Conservation (phyloP, 1,284 basidiomycete species). For the Quambalaria eucalypti region DNA sequence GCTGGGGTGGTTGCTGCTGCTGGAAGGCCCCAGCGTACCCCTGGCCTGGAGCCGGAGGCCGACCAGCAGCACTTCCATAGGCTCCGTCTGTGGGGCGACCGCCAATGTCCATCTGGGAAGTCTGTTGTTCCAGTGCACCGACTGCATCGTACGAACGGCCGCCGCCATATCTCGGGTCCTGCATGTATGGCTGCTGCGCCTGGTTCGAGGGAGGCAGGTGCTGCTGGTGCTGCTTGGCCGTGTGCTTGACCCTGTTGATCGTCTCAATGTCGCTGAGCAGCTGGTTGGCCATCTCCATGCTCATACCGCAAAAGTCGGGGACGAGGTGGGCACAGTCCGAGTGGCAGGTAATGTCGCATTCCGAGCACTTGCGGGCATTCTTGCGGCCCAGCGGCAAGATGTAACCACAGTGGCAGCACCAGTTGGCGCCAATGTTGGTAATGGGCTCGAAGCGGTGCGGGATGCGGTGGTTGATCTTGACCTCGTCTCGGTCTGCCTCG, state of each 20-base stretch:
- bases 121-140: constrained; percentile 26
- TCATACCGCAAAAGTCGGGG: constrained; percentile 99
- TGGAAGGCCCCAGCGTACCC: too few relatives aligned
- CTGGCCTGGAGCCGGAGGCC: too few relatives aligned
- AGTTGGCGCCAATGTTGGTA: constrained; percentile 94
- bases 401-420: constrained; percentile 95
- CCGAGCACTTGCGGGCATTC: constrained; percentile 87
- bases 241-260: constrained; percentile 52
- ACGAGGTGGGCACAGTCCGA: constrained; percentile 96
- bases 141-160: not conserved
- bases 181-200: constrained; percentile 10
- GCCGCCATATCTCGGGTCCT: not conserved
- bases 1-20: too few relatives aligned
- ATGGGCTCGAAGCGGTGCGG: constrained; percentile 96
- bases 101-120: constrained; percentile 25
- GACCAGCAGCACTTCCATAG: not conserved
- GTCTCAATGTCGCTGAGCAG: constrained; percentile 75
- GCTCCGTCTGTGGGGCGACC: not conserved
- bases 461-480: constrained; percentile 98
- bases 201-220: constrained; percentile 7
- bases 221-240: constrained; percentile 15
- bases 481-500: constrained; percentile 81
- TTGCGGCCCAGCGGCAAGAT: constrained; percentile 95
- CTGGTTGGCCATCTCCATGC: constrained; percentile 96
- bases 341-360: constrained; percentile 94